These are phyloP conservation scores for Neurospora sp. DNA, from an alignment of 2,329 filamentous ascomycete genomes.

Conservation along the genomic window DNA sequence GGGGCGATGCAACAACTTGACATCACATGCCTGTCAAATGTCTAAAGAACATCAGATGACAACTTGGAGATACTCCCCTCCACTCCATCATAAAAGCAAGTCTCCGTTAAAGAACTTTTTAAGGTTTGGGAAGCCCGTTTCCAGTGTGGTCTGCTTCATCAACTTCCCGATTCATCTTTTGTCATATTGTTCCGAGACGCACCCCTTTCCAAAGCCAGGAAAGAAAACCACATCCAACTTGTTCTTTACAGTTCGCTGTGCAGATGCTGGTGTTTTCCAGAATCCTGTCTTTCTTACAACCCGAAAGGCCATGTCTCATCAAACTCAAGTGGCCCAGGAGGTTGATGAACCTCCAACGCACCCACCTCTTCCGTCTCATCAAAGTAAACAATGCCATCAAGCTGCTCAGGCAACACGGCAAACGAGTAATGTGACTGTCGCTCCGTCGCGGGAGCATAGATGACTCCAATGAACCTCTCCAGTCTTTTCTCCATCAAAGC, in stretches of 20 bases:
- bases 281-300: conserved; percentile 20
- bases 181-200: background rate
- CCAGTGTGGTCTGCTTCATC: background rate
- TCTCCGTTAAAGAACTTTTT: background rate
- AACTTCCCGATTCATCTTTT: background rate
- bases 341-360: conserved; percentile 35
- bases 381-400: conserved; percentile 41
- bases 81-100: background rate
- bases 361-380: conserved; percentile 34
- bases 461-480: conserved; percentile 43
- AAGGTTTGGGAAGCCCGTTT: background rate
- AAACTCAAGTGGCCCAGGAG: conserved; percentile 28
- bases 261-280: background rate
- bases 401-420: conserved; percentile 35
- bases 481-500: conserved; percentile 28
- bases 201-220: background rate
- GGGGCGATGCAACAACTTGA: background rate
- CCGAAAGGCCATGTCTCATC: conserved; percentile 44
- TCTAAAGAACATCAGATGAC: background rate
- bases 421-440: conserved; percentile 37
- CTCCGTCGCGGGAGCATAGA: conserved; percentile 40
- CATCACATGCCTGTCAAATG: background rate
- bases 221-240: background rate
- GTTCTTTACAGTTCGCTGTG: background rate
- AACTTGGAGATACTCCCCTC: background rate